Base-by-base conservation (phyloP, 1,139 yeast species). In the Geotrichum citri-aurantii region DNA sequence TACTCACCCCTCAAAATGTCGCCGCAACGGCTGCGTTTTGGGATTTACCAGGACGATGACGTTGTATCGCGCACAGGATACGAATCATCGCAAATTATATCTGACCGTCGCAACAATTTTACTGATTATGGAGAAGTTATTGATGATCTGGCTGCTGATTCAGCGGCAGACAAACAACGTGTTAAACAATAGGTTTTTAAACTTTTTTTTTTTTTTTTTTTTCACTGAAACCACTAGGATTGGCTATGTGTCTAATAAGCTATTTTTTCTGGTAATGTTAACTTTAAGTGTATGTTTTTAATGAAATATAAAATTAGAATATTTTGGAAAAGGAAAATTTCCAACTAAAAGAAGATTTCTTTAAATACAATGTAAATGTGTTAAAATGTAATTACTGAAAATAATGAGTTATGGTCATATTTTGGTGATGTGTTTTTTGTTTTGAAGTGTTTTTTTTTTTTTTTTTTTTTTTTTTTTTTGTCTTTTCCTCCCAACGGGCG, bases 11-110 rank as follows among this genome's bases (percentile, higher is more conserved):
- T 56, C 29, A 52, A 55, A 2, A 33, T 52, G 8, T 56, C 59
- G 1, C 59, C 62, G 4, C 33, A 31, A n/a, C 52, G 53, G 12
- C 47, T 48, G 23, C 49, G 54, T 26, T 54, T 58, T 50, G 58
- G 56, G 6, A 54, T 51, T 27, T 52, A 52, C 47, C 49, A 58
- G 24, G 85, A 80, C 64, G 85, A 82, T 62, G 87, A 83, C 63
- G 78, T 78, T 75, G 77, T 82, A 48, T 74, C 75, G 11, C 61
- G 75, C 6, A 69, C 72, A 2, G 70, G 74, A 55, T 74, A 37
- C 17, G 19, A 37, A 17, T 2, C 44, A n/a, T n/a, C n/a, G n/a
- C n/a, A n/a, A n/a, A n/a, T n/a, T n/a, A n/a, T 37, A 17, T 37
- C 44, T n/a, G n/a, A 37, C 21, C 44, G 44, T 8, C 19, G 44